Evolutionary conservation across 768 basidiomycete species (phyloP).

Genomic region (Naematelia aurantialba): DNA sequence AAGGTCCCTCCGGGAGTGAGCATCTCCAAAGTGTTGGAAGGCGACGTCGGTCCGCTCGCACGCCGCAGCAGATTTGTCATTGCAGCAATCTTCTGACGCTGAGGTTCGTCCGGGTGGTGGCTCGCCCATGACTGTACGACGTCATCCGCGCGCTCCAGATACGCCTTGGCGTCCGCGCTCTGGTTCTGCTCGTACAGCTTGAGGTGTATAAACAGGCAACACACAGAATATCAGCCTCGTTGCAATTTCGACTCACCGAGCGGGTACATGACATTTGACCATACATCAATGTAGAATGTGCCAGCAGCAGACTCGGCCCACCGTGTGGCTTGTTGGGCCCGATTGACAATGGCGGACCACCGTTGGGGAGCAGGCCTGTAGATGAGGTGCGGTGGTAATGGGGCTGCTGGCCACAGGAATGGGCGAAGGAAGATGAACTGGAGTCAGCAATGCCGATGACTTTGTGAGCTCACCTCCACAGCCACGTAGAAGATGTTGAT

Average conservation of each 20-base stretch:
- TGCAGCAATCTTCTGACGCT: not conserved
- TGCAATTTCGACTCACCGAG: conserved; percentile 9
- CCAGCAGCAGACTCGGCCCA: conserved; percentile 22
- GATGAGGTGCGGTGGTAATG: conserved; percentile 17
- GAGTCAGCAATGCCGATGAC: no score
- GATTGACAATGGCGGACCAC: conserved; percentile 8
- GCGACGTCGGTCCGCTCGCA: not conserved
- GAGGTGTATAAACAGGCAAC: conserved; percentile 3
- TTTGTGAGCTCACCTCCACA: conserved; percentile 13
- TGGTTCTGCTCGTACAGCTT: not conserved
- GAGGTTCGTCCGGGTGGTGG: not conserved
- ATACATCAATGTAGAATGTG: conserved; percentile 23
- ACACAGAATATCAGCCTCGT: not conserved
- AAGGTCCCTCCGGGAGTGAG: not conserved
- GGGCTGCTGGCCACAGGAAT: conserved; percentile 19
- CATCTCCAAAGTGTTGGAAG: not conserved
- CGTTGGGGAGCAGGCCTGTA: conserved; percentile 15
- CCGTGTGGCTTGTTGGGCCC: conserved; percentile 18
- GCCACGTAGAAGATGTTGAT: conserved; percentile 21
- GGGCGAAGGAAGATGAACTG: conserved; percentile 20
- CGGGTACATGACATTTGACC: conserved; percentile 19
- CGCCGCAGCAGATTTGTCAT: not conserved
- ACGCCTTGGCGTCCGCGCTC: not conserved
- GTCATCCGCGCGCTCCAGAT: conserved; percentile 1
- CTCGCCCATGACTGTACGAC: not conserved